Percentiles rank a stretch among this genome's conserved stretches.
Evolutionary conservation across 2,329 filamentous ascomycete species (phyloP).

Genomic region (Pyrenophora graminea): DNA sequence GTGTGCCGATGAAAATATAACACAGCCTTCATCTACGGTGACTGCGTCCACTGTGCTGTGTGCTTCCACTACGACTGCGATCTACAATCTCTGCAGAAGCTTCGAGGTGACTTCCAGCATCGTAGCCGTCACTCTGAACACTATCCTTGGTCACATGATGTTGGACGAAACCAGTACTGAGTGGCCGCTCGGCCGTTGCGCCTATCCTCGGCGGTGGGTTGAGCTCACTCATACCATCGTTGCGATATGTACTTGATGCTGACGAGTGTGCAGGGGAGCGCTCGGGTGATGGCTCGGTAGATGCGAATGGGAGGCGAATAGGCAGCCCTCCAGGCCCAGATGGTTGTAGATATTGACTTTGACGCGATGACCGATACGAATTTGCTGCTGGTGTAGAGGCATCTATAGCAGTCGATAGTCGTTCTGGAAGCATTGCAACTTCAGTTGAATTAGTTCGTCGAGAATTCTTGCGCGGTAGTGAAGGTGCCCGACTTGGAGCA

Average conservation of each 20-base stretch:
- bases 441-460: slow-evolving; percentile 46
- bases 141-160: slow-evolving; percentile 46
- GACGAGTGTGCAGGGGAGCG: slow-evolving; percentile 40
- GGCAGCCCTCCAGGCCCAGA: slow-evolving; percentile 30
- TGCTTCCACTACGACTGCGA: slow-evolving; percentile 41
- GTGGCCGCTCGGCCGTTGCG: slow-evolving; percentile 28
- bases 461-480: slow-evolving; percentile 73
- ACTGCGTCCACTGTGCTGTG: slow-evolving; percentile 32
- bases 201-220: slow-evolving; percentile 26
- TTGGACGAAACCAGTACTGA: slow-evolving; percentile 47
- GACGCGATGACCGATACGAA: slow-evolving; percentile 12
- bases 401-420: slow-evolving; percentile 38
- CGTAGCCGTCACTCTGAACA: slow-evolving; percentile 40
- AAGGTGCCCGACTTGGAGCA: slow-evolving; percentile 43
- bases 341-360: slow-evolving; percentile 34
- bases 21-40: slow-evolving; percentile 9
- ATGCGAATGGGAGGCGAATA: slow-evolving; percentile 45
- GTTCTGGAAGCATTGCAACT: slow-evolving; percentile 28
- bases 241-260: slow-evolving; percentile 41
- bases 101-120: slow-evolving; percentile 40
- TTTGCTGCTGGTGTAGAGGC: slow-evolving; percentile 19
- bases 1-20: slow-evolving; percentile 6
- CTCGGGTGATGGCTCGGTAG: slow-evolving; percentile 43
- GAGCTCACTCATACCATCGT: slow-evolving; percentile 25
- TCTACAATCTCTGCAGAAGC: slow-evolving; percentile 45